Base-by-base conservation (phyloP, 306 rosid species). In the Sindora glabra region DNA sequence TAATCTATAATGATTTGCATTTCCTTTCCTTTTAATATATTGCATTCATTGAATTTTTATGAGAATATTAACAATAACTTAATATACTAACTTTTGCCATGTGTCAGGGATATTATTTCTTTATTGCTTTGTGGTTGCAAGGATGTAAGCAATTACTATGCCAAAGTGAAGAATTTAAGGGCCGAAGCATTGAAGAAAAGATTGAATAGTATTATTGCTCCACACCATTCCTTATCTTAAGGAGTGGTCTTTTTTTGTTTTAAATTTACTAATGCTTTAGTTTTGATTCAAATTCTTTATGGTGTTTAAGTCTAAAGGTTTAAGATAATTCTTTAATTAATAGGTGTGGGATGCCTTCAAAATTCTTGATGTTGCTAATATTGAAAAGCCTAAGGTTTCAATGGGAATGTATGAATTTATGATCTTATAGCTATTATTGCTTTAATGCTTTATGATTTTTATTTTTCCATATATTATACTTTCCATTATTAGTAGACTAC, bases 331-430 rank as follows among this genome's bases (percentile, higher is more conserved):
- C 27, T 41, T 24, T 49, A 39, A 39, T n/a, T 26, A 8, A 55
- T 46, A 86, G 90, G 90, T 81, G 53, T 86, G 95, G 87, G 74
- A 81, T 74, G 90, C 95, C 32, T 81, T 86, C 57, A 80, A 83
- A 80, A 44, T 86, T 76, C 82, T 86, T 59, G 95, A 86, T 58
- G 95, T 87, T 65, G 89, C 95, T 37, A 76, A 83, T 66, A 33
- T 83, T 63, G 78, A 83, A 62, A 50, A 65, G 5, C 90, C 95
- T 15, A 74, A 76, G 38, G 67, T 68, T 61, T 86, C 86, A n/a
- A 56, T 58, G 0, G 82, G 33, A 52, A 67, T 86, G 87, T 83
- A 76, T 62, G 61, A 21, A 38, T 54, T 40, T 50, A 34, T n/a
- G n/a, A n/a, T n/a, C n/a, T 19, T 48, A 6, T 11, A n/a, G 10